Base-by-base conservation (phyloP, 352 stramenopile genomes). In the Globisporangium iwayamae region DNA sequence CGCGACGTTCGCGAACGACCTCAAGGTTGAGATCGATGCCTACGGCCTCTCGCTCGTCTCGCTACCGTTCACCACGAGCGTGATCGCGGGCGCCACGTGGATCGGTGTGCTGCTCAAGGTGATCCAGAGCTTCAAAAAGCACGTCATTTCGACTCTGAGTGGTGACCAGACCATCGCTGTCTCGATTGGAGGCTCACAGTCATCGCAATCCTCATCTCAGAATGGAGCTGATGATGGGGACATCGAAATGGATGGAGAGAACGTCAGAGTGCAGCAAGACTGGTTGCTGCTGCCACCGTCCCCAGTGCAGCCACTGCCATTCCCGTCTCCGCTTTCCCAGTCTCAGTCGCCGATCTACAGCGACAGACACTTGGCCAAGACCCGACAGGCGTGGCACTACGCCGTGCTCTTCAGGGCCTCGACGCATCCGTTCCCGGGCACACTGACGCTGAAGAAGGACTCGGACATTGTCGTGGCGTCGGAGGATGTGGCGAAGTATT, bases 321-420 rank as follows among this genome's bases (percentile, higher is more conserved):
- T 34, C 3, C 38, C n/a, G 10, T 11, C n/a, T 18, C 28, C 34
- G 25, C 36, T 51, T 4, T 32, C 59, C 10, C 20, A 28, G n/a
- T 32, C 59, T 11, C 20, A 28, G 9, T 30, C 60, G 25, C 51
- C 36, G 3, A 59, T 65, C 25, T 87, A 83, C 20, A 67, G 62
- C 25, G 72, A 80, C 32, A 68, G 66, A 4, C 68, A 20, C 22
- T 61, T 73, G 28, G 62, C 64, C 4, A 74, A 70, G 20, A 59
- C 67, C 11, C 71, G 85, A 3, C 70, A 89, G 55, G 62, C 69
- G 1, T 95, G 86, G 86, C 75, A 88, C 67, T 95, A 95, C 39
- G 86, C 83, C 0, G 83, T 92, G 47, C 63, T 95, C 0, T 88
- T 89, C 55, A 85, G 82, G 56, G 71, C 79, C 0, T 68, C 83